phyloP scores from a whole-genome alignment of 2,329 filamentous ascomycete genomes.

The Penicillium carneum region DNA sequence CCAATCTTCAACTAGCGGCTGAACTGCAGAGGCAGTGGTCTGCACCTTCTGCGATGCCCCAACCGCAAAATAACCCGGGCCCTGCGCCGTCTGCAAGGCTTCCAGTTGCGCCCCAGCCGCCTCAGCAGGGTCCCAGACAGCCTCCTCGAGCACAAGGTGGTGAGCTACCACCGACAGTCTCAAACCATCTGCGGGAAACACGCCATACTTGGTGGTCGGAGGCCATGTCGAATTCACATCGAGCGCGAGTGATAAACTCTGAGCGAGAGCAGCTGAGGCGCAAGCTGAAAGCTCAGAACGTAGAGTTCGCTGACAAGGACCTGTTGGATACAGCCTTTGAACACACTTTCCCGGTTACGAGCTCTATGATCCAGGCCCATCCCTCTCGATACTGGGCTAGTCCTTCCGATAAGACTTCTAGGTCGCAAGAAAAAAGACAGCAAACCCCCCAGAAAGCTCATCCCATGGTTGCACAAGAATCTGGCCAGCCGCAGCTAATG shows the following conservation, averaged over 20 bases:
- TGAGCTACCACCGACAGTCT: not conserved
- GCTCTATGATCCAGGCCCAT: not conserved
- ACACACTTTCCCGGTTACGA: not conserved
- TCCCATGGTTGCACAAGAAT: not conserved
- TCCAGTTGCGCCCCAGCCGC: not conserved
- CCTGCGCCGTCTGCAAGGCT: too few relatives aligned
- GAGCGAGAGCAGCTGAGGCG: not conserved
- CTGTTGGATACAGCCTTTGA: not conserved
- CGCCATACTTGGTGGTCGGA: not conserved
- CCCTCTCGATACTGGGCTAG: not conserved
- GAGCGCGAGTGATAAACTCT: not conserved
- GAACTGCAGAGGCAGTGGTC: constrained; percentile 3
- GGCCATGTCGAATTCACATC: not conserved
- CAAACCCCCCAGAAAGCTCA: not conserved
- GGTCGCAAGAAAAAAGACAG: not conserved
- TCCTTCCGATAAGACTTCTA: not conserved
- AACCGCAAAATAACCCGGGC: not conserved
- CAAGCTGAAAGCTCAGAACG: not conserved
- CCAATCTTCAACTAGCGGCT: not conserved
- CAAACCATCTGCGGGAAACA: not conserved
- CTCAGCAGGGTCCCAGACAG: not conserved
- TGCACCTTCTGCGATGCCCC: not conserved
- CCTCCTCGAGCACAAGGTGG: not conserved
- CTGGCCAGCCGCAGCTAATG: not conserved
- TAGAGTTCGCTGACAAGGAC: not conserved